A percentile compares a stretch with the other conserved stretches of the same genome.
Conservation (phyloP, 2,329 filamentous ascomycete genomes). For the Ceratocystis alfenasii region DNA sequence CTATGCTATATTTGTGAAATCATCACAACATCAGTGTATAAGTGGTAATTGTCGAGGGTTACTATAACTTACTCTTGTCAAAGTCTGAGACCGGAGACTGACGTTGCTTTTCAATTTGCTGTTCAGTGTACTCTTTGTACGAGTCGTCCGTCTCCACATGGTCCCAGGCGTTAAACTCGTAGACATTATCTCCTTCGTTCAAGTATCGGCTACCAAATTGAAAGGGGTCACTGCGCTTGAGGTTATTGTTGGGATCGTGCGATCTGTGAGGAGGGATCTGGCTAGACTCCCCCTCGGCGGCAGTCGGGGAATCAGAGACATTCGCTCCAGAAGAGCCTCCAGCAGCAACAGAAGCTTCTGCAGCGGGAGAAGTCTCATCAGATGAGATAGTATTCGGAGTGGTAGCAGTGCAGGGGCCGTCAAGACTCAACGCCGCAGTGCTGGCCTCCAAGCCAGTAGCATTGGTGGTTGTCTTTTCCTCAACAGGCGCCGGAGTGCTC, state of each 20-base stretch:
- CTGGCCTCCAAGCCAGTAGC: constrained; percentile 15
- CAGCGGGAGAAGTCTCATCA: neutral
- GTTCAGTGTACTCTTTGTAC: constrained; percentile 74
- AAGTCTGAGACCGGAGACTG: constrained; percentile 81
- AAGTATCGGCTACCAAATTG: constrained; percentile 87
- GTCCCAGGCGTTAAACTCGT: constrained; percentile 98
- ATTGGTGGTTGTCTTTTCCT: constrained; percentile 14
- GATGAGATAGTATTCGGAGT: neutral
- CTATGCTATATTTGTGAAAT: constrained; percentile 50
- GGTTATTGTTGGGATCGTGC: constrained; percentile 58
- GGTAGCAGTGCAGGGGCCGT: neutral
- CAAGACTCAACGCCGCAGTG: constrained; percentile 17
- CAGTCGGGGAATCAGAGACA: neutral
- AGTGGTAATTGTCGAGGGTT: constrained; percentile 19
- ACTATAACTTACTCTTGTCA: constrained; percentile 56
- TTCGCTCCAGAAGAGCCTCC: constrained; percentile 14
- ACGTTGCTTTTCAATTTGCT: constrained; percentile 76
- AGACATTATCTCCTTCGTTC: constrained; percentile 75
- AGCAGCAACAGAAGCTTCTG: constrained; percentile 5
- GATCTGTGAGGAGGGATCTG: constrained; percentile 50
- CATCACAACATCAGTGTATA: constrained; percentile 38
- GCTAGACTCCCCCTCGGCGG: constrained; percentile 10
- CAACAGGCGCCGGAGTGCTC: constrained; percentile 20
- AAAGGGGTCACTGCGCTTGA: constrained; percentile 85
- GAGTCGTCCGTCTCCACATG: constrained; percentile 86